phyloP scores from a whole-genome alignment of 352 stramenopile species.

The Phytophthora tentaculata region DNA sequence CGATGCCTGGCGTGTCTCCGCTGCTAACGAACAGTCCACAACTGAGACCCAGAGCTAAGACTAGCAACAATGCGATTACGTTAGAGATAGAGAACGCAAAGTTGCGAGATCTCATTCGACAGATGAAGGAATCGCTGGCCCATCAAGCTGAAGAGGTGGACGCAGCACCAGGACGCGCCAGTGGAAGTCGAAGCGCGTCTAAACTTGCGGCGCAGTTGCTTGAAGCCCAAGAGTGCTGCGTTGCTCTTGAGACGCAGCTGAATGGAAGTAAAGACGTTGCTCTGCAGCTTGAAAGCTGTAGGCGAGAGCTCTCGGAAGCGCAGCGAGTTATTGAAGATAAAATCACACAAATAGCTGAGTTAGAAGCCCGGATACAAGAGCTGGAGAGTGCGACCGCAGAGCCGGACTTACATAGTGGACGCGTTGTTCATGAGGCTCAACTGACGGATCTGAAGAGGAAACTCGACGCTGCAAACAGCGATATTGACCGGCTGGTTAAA shows the following conservation, averaged over 20 bases:
- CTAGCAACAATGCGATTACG: slow-evolving; percentile 15
- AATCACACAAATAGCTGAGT: slow-evolving; percentile 48
- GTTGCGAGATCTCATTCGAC: slow-evolving; percentile 73
- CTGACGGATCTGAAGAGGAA: slow-evolving; percentile 50
- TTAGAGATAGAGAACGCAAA: slow-evolving; percentile 68
- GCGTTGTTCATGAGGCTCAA: slow-evolving; percentile 40
- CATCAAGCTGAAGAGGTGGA: slow-evolving; percentile 52
- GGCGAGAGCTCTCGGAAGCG: slow-evolving; percentile 53
- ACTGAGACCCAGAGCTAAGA: neutral
- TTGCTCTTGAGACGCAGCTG: slow-evolving; percentile 51
- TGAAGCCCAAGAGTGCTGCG: slow-evolving; percentile 49
- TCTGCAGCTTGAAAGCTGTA: slow-evolving; percentile 48
- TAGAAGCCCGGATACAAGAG: slow-evolving; percentile 45
- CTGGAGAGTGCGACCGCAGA: slow-evolving; percentile 12
- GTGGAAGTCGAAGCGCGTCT: slow-evolving; percentile 20
- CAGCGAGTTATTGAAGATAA: slow-evolving; percentile 49
- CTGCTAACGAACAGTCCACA: slow-evolving; percentile 56
- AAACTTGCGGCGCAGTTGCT: slow-evolving; percentile 37
- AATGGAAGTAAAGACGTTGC: slow-evolving; percentile 7
- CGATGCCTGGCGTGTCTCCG: slow-evolving; percentile 53
- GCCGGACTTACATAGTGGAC: slow-evolving; percentile 23
- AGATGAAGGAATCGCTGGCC: slow-evolving; percentile 76
- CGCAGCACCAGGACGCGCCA: slow-evolving; percentile 8
- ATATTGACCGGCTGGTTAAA: slow-evolving; percentile 70
- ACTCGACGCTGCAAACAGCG: slow-evolving; percentile 49